Evolutionary conservation across 2,329 filamentous ascomycete genomes (phyloP).

Genomic region (Phialophora chinensis): DNA sequence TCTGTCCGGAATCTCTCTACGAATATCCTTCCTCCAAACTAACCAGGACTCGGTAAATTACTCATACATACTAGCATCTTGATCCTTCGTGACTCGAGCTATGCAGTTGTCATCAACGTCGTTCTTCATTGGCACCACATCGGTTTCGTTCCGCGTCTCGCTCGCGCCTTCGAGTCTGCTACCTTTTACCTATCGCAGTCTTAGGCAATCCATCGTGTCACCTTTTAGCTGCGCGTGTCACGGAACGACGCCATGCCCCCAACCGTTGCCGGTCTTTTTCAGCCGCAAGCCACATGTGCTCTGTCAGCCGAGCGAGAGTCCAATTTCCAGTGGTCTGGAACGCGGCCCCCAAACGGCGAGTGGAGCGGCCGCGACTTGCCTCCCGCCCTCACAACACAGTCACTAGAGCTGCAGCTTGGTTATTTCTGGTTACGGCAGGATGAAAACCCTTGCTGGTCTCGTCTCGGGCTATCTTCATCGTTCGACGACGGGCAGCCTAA

Average conservation of each 20-base stretch:
- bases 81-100: not conserved
- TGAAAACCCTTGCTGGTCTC: not conserved
- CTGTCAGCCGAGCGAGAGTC: not conserved
- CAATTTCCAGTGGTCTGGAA: not conserved
- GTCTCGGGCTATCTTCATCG: not conserved
- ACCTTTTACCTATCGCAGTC: not conserved
- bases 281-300: not conserved
- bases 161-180: not conserved
- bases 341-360: not conserved
- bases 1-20: no score
- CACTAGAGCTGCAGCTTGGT: not conserved
- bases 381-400: not conserved
- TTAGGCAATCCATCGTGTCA: not conserved
- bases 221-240: not conserved
- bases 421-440: conserved; percentile 4
- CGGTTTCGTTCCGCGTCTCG: not conserved
- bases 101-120: not conserved
- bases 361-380: not conserved
- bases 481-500: not conserved
- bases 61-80: no score
- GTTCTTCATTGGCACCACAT: not conserved
- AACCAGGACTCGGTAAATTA: no score
- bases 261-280: not conserved
- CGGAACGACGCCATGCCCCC: not conserved
- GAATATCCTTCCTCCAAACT: no score